Percentiles rank a stretch among this genome's conserved stretches.
phyloP scores from a whole-genome alignment of 441 rosid genomes.

The Euphorbia schlechtendalii region DNA sequence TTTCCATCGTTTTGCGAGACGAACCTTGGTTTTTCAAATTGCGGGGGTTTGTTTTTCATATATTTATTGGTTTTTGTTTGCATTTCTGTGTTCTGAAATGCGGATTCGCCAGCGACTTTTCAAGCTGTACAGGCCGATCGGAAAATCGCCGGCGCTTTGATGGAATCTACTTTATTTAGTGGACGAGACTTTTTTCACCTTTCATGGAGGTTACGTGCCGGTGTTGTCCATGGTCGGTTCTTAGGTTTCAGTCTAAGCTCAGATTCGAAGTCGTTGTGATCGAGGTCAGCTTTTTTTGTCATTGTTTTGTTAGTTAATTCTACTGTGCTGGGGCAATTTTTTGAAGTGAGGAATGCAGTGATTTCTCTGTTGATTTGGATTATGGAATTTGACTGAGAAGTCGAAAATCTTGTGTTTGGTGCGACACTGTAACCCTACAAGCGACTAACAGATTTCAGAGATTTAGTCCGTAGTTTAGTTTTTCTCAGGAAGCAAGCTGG shows the following conservation, averaged over 20 bases:
- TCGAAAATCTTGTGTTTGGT: constrained; percentile 8
- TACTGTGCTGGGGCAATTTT: neutral
- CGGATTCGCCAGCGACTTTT: constrained; percentile 29
- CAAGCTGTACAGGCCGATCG: constrained; percentile 33
- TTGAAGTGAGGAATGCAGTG: constrained; percentile 11
- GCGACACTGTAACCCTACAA: constrained; percentile 9
- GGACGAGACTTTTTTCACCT: constrained; percentile 21
- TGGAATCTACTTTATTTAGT: constrained; percentile 46
- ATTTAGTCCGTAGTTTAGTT: neutral
- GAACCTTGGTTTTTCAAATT: neutral
- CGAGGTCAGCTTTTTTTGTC: constrained; percentile 40
- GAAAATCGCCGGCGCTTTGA: constrained; percentile 44
- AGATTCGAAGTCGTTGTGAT: constrained; percentile 42
- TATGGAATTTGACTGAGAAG: constrained; percentile 13
- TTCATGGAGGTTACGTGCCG: constrained; percentile 65
- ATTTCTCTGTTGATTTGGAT: constrained; percentile 6
- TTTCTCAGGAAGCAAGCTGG: constrained; percentile 10
- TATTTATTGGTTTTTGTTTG: neutral
- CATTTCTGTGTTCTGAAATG: constrained; percentile 38
- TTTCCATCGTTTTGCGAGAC: neutral
- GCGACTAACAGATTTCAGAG: constrained; percentile 10
- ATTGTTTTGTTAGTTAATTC: neutral
- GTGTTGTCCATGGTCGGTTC: constrained; percentile 29
- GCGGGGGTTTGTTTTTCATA: neutral
- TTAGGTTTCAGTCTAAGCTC: constrained; percentile 35